Base-by-base conservation (phyloP, 2,329 filamentous ascomycete species). In the Pyrenophora tritici-repentis region DNA sequence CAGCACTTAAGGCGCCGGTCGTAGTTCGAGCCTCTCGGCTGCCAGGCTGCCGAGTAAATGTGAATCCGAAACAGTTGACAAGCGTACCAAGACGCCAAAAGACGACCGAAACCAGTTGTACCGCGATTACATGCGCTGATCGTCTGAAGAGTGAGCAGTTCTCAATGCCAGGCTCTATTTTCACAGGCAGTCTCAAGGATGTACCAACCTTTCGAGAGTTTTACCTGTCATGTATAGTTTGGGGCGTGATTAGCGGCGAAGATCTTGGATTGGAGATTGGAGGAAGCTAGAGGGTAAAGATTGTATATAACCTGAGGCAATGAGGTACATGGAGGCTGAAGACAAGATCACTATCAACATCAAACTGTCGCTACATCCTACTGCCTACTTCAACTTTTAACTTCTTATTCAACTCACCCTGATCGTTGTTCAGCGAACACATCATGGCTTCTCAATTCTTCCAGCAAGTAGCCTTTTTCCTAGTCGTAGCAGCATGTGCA, bases 41-140 rank as follows among this genome's bases (percentile, higher is more conserved):
- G 32, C 32, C 40, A 36, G 18, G 31, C 48, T 53, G 45, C 61
- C 60, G 63, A 64, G 59, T 59, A 57, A 39, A 35, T 10, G 48
- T 66, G 63, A 66, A 64, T 64, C 63, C 50, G 56, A 58, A 58
- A 56, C 53, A 38, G 58, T 42, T 51, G 58, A 62, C 63, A 63
- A 56, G 58, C 42, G 46, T 32, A 20, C 38, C 45, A 39, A 34
- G 48, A 37, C 48, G 34, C 22, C 52, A 36, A 52, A 14, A 34
- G 29, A 37, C 51, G 47, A 50, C 44, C 49, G 9, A 53, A 43
- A 50, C 7, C 38, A 17, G 16, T 29, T 20, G 14, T 43, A 12
- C 42, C 42, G 46, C 39, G 31, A 53, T 51, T 44, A 53, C 47
- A 41, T 36, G 61, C 62, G 58, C 56, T 55, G 57, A 42, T 50